Evolutionary conservation across 75 land plant species (phyloP), one percentile per base, ranked within the genome.

Genomic region (Selaginella moellendorffii): DNA sequence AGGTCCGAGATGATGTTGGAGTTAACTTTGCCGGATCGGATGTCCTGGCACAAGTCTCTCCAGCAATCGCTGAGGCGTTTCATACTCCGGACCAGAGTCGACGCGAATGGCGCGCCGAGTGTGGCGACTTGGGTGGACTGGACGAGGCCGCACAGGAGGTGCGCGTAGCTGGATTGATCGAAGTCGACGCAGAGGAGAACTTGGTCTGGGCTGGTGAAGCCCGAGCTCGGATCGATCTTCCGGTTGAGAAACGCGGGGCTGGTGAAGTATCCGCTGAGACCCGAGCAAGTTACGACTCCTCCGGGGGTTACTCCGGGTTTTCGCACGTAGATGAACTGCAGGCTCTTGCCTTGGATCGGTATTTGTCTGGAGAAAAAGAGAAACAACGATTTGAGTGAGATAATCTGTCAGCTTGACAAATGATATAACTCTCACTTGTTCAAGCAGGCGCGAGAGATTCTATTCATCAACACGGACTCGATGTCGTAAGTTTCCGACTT

Each of bases 111-210:
- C 18, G 51, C 51, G 18, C 51, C 51, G 14, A 46, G 10, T 18
- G 10, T 46, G 10, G 18, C 51, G 8, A 85, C 70, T 46, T 85
- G 79, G 0, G 82, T 64, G 0, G 71, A 46, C 63, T 28, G 75
- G 10, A 85, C 28, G 0, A 85, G 81, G 0, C 88, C 88, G 27
- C 88, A 80, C 1, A 85, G 36, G 27, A 85, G 81, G 61, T 85
- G 88, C 67, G 85, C 82, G 53, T 85, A 85, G 24, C 80, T 29
- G 1, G 79, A 71, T 56, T 86, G 84, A 0, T 69, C 58, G 71
- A 62, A 75, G 61, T 81, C 82, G 0, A 75, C 54, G 17, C 87
- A 76, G 51, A 81, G 80, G 1, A 87, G 76, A 1, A 87, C 87
- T 62, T 81, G 84, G 23, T 81, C 78, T 0, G 91, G 91, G 63